Conservation (phyloP, 2,329 filamentous ascomycete genomes). For the Meredithiella fracta region DNA sequence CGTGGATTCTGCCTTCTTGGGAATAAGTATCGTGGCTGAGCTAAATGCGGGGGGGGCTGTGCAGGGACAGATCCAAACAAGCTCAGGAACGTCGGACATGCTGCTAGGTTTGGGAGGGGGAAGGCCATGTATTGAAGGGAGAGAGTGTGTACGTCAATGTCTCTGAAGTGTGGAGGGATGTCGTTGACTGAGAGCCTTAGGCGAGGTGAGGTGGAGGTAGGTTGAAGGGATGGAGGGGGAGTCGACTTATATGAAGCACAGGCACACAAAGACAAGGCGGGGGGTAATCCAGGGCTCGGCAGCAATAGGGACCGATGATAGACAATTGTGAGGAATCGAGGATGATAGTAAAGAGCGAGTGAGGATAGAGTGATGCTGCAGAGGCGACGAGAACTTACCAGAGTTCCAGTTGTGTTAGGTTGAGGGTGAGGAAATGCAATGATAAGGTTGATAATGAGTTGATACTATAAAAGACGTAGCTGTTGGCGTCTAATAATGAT, state of each 20-base stretch:
- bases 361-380: no score
- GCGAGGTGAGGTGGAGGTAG: background rate
- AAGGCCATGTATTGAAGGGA: background rate
- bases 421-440: no score
- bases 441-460: no score
- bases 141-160: background rate
- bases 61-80: conserved; percentile 8
- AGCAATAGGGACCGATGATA: background rate
- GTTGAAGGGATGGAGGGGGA: background rate
- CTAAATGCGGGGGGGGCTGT: conserved; percentile 5
- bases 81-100: conserved; percentile 3
- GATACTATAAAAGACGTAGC: no score
- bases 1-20: background rate
- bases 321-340: no score
- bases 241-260: background rate
- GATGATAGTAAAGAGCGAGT: no score
- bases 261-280: conserved; percentile 2
- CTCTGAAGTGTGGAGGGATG: no score
- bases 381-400: no score
- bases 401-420: no score
- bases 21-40: conserved; percentile 10
- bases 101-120: background rate
- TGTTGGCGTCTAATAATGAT: no score
- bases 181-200: no score
- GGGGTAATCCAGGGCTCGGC: background rate